These are phyloP conservation scores for Leptographium galeiforme DNA, from an alignment of 2,329 filamentous ascomycete species.

Conservation along the genomic window DNA sequence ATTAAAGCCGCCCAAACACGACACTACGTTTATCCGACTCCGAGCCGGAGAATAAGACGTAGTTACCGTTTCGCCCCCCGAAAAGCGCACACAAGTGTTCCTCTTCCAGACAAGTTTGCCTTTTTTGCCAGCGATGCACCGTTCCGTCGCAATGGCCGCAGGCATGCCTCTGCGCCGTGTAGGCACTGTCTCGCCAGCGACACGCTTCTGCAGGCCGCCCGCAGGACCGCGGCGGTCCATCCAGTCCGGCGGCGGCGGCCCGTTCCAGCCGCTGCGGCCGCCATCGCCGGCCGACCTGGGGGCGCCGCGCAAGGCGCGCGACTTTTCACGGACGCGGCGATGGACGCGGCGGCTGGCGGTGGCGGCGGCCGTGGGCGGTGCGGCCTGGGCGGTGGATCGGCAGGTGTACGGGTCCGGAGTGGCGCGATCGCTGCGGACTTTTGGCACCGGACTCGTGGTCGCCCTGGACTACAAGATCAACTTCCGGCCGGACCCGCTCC, in stretches of 20 bases:
- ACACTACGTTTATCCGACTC: too few species aligned
- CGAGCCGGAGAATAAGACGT: too few species aligned
- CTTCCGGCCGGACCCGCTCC: slow-evolving; percentile 67
- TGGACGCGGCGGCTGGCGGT: slow-evolving; percentile 65
- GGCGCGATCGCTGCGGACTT: slow-evolving; percentile 67
- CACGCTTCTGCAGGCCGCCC: neutral
- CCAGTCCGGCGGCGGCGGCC: slow-evolving; percentile 14
- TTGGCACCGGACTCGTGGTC: slow-evolving; percentile 63
- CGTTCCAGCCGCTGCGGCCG: slow-evolving; percentile 56
- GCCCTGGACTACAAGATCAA: slow-evolving; percentile 95
- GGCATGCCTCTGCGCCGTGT: too few species aligned
- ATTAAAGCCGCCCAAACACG: too few species aligned
- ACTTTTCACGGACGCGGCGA: slow-evolving; percentile 56
- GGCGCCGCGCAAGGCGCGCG: slow-evolving; percentile 53
- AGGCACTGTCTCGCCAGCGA: neutral
- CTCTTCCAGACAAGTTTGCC: too few species aligned
- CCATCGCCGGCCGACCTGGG: slow-evolving; percentile 70
- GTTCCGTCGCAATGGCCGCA: too few species aligned
- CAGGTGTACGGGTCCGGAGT: slow-evolving; percentile 69
- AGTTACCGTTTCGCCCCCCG: too few species aligned
- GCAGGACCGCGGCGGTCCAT: neutral
- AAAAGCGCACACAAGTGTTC: too few species aligned
- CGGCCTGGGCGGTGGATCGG: slow-evolving; percentile 55
- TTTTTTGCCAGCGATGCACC: too few species aligned
- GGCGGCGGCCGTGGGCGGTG: slow-evolving; percentile 43